These are phyloP conservation scores for Suillus paluster DNA, from an alignment of 768 basidiomycete species.

Conservation along the genomic window DNA sequence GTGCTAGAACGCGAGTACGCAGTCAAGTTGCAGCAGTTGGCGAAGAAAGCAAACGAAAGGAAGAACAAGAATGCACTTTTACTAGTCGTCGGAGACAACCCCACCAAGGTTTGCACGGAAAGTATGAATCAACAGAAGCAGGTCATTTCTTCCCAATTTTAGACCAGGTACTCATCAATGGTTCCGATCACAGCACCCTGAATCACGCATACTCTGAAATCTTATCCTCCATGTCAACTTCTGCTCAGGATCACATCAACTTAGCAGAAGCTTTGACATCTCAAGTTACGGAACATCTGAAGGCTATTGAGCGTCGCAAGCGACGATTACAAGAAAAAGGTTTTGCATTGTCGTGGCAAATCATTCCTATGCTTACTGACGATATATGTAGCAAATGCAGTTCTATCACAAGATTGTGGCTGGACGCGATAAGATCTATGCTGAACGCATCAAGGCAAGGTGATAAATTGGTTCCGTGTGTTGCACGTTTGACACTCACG, in stretches of 20 bases:
- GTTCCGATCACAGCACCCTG: slow-evolving; percentile 58
- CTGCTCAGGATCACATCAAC: slow-evolving; percentile 71
- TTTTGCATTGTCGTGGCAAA: slow-evolving; percentile 21
- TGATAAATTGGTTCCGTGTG: slow-evolving; percentile 7
- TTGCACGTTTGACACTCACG: background rate
- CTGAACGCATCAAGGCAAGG: slow-evolving; percentile 71
- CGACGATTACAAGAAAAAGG: slow-evolving; percentile 74
- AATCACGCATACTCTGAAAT: slow-evolving; percentile 71
- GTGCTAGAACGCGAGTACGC: slow-evolving; percentile 83
- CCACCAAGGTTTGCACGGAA: slow-evolving; percentile 64
- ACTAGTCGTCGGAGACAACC: slow-evolving; percentile 68
- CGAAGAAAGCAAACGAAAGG: slow-evolving; percentile 72
- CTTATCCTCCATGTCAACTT: slow-evolving; percentile 58
- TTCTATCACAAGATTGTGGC: slow-evolving; percentile 73
- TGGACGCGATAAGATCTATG: slow-evolving; percentile 71
- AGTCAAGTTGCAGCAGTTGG: slow-evolving; percentile 64
- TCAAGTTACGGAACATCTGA: slow-evolving; percentile 69
- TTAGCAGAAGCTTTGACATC: slow-evolving; percentile 63
- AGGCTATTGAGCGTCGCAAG: slow-evolving; percentile 60
- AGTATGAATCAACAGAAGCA: slow-evolving; percentile 61
- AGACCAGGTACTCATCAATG: slow-evolving; percentile 17
- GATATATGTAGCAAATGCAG: slow-evolving; percentile 56
- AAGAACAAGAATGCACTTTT: slow-evolving; percentile 59
- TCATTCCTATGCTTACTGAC: slow-evolving; percentile 13
- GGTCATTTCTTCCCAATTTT: slow-evolving; percentile 14